Base-by-base conservation (phyloP, 2,329 filamentous ascomycete species). In the Sclerotinia glacialis region DNA sequence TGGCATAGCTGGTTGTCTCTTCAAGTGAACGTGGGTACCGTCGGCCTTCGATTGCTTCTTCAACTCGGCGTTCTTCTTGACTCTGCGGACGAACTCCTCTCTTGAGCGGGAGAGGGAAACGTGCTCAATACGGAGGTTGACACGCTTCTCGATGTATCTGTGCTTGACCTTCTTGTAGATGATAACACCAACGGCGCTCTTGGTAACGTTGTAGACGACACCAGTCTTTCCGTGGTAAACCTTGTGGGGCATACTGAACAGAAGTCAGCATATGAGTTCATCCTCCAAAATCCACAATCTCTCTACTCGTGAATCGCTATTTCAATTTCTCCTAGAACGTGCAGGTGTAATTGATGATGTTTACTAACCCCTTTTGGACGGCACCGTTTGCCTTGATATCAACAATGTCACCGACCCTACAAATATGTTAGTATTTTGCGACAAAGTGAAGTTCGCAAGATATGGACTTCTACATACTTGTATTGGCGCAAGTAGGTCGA, bases 101-200 rank as follows among this genome's bases (percentile, higher is more conserved):
- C 95, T 89, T 78, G 94, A 98, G 81, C 95, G 91, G 76, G 94
- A 98, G 80, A 91, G 91, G 79, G 84, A 83, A 83, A 99, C 87
- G 89, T 99, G 95, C 90, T 99, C 95, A 83, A 98, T 83, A 80
- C 95, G 92, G 84, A 99, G 86, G 89, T 97, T 98, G 86, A 99
- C 89, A 82, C 95, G 94, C 93, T 99, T 99, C 91, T 99, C 95
- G 81, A 99, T 87, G 89, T 97, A 99, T 79, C 94, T 91, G 90
- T 98, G 95, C 85, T 93, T 93, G 81, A 99, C 95, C 83, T 96
- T 92, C 89, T 97, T 97, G 91, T 96, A 94, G 84, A 99, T 91
- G 85, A 99, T 97, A 82, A 99, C 91, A 78, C 95, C 95, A 80
- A 99, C 93, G 74, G 95, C 91, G 77, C 88, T 91, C 89, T 97